Percentiles rank a stretch among this genome's conserved stretches.
Conservation (phyloP, 805 yeast genomes). For the Millerozyma acaciae region DNA sequence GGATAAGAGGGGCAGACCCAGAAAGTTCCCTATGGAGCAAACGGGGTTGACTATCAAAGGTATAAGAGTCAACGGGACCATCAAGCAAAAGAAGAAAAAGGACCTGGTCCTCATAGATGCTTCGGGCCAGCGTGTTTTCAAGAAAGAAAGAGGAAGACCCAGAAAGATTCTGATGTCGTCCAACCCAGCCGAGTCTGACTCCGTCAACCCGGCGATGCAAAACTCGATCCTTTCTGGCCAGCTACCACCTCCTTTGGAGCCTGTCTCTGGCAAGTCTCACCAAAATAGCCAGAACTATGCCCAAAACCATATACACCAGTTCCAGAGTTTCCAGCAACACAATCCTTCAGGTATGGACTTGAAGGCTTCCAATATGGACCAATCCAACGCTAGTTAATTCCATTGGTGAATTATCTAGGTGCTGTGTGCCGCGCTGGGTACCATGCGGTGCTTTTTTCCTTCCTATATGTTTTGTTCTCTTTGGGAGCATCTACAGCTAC, state of each 20-base stretch:
- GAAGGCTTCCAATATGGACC: background rate
- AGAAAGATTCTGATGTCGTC: constrained; percentile 5
- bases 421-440: no score
- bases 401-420: no score
- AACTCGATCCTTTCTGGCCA: background rate
- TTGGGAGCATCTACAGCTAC: constrained; percentile 2
- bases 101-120: constrained; percentile 3
- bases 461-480: no score
- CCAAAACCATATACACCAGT: background rate
- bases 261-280: background rate
- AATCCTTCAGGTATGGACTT: background rate
- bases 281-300: background rate
- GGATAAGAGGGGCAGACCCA: constrained; percentile 48
- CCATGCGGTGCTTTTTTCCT: no score
- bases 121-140: constrained; percentile 7
- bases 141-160: constrained; percentile 14
- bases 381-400: background rate
- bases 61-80: constrained; percentile 35
- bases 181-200: constrained; percentile 1
- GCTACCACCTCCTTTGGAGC: constrained; percentile 2
- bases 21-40: constrained; percentile 46
- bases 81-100: constrained; percentile 14
- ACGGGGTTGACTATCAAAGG: constrained; percentile 44
- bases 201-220: background rate
- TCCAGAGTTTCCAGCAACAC: background rate